phyloP scores from a whole-genome alignment of 192 early-diverging fungal species.

The Dispira simplex region DNA sequence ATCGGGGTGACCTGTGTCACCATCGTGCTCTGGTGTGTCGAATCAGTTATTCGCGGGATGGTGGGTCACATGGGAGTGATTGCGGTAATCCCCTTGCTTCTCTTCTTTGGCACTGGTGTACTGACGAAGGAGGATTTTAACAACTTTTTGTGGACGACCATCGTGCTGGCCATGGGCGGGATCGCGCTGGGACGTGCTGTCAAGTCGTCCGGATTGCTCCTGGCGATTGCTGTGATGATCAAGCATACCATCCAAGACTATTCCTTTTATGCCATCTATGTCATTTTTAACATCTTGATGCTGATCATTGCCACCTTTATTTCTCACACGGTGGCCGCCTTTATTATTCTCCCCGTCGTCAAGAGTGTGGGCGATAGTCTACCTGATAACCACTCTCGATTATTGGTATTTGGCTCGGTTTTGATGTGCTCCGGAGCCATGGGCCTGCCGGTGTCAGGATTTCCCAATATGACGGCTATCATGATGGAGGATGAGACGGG shows the following conservation, averaged over 20 bases:
- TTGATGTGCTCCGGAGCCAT: constrained; percentile 81
- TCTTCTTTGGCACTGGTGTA: constrained; percentile 82
- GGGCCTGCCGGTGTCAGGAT: constrained; percentile 85
- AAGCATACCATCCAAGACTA: constrained; percentile 43
- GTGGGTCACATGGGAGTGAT: constrained; percentile 95
- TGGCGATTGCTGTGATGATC: constrained; percentile 58
- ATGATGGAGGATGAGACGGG: constrained; percentile 81
- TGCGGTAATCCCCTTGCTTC: constrained; percentile 78
- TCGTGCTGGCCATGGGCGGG: constrained; percentile 88
- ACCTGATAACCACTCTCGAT: constrained; percentile 58
- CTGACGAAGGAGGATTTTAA: constrained; percentile 95
- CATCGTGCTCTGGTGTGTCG: constrained; percentile 82
- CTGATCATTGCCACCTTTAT: constrained; percentile 84
- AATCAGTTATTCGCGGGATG: constrained; percentile 47
- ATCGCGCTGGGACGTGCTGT: constrained; percentile 88
- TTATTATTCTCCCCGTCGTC: constrained; percentile 94
- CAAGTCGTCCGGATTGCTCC: constrained; percentile 68
- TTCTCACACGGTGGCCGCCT: constrained; percentile 85
- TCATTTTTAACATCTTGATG: constrained; percentile 63
- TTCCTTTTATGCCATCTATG: constrained; percentile 51
- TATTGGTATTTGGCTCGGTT: constrained; percentile 71
- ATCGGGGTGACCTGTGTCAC: constrained; percentile 53
- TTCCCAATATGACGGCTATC: constrained; percentile 97
- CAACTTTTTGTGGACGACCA: constrained; percentile 88
- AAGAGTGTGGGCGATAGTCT: constrained; percentile 67